Percentiles rank a stretch among this genome's conserved stretches.
These are phyloP conservation scores for Yarrowia bubula DNA, from an alignment of 805 yeast species.

Conservation along the genomic window DNA sequence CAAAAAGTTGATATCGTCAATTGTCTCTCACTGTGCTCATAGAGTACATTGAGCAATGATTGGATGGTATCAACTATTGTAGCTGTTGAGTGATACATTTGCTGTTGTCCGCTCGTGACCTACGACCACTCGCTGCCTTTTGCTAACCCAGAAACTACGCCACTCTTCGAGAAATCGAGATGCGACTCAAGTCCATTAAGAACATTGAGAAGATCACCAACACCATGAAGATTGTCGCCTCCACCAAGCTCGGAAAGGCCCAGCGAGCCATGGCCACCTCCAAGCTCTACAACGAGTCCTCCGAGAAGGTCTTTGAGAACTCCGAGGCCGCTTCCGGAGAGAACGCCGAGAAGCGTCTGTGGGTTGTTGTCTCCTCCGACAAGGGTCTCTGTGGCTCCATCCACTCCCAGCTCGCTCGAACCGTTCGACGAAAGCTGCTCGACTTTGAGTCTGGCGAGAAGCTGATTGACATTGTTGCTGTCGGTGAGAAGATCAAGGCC, in stretches of 20 bases:
- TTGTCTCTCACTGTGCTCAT: too few species aligned
- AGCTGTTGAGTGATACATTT: too few species aligned
- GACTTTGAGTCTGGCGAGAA: slow-evolving; percentile 52
- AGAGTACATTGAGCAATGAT: too few species aligned
- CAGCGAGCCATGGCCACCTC: slow-evolving; percentile 91
- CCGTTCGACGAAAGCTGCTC: slow-evolving; percentile 66
- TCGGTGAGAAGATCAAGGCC: slow-evolving; percentile 92
- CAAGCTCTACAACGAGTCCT: slow-evolving; percentile 78
- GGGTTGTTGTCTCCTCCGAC: slow-evolving; percentile 90
- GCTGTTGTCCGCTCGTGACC: not conserved
- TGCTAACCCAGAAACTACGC: slow-evolving; percentile 74
- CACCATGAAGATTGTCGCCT: slow-evolving; percentile 99
- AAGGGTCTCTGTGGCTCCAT: slow-evolving; percentile 99
- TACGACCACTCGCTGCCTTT: not conserved
- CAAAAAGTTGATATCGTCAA: too few species aligned
- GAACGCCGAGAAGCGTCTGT: slow-evolving; percentile 60
- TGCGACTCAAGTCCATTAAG: slow-evolving; percentile 95
- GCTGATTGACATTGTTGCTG: slow-evolving; percentile 62
- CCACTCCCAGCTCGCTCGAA: slow-evolving; percentile 91
- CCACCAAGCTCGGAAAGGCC: slow-evolving; percentile 93
- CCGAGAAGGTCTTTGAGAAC: slow-evolving; percentile 71
- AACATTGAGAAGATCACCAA: slow-evolving; percentile 99
- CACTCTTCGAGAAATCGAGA: slow-evolving; percentile 97
- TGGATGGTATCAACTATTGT: too few species aligned
- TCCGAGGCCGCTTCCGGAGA: slow-evolving; percentile 70